These are phyloP conservation scores for Rhizoclosmatium globosum DNA, from an alignment of 192 early-diverging fungal genomes.

Conservation along the genomic window DNA sequence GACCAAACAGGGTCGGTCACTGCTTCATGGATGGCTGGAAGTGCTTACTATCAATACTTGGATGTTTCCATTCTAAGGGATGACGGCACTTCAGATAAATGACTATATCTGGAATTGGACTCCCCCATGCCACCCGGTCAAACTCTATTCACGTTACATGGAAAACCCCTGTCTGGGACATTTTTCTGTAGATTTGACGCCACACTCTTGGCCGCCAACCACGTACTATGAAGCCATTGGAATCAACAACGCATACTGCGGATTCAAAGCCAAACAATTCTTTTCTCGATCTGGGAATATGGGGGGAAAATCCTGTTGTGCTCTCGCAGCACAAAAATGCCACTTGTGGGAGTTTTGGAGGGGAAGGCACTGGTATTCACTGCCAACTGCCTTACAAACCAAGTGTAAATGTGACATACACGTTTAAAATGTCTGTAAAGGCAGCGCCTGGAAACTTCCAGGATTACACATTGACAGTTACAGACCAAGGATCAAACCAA, in stretches of 20 bases:
- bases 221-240: conserved; percentile 32
- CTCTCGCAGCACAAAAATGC: not conserved
- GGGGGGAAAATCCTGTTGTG: not conserved
- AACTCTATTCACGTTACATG: conserved; percentile 24
- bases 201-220: conserved; percentile 18
- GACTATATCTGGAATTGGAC: not conserved
- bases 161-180: conserved; percentile 7
- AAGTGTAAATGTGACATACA: conserved; percentile 4
- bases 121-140: conserved; percentile 9
- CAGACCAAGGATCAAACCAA: not conserved
- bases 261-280: conserved; percentile 17
- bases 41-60: not conserved
- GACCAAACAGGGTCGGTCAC: not conserved
- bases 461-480: conserved; percentile 8
- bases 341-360: not conserved
- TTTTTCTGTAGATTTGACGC: not conserved
- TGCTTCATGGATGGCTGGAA: conserved; percentile 17
- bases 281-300: conserved; percentile 9
- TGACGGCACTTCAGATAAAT: not conserved
- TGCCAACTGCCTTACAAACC: not conserved
- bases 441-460: not conserved
- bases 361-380: conserved; percentile 23
- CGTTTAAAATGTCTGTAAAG: not conserved
- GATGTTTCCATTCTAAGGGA: not conserved
- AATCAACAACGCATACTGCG: conserved; percentile 10